phyloP scores from a whole-genome alignment of 305 asterid species.

The Nicotiana rustica region DNA sequence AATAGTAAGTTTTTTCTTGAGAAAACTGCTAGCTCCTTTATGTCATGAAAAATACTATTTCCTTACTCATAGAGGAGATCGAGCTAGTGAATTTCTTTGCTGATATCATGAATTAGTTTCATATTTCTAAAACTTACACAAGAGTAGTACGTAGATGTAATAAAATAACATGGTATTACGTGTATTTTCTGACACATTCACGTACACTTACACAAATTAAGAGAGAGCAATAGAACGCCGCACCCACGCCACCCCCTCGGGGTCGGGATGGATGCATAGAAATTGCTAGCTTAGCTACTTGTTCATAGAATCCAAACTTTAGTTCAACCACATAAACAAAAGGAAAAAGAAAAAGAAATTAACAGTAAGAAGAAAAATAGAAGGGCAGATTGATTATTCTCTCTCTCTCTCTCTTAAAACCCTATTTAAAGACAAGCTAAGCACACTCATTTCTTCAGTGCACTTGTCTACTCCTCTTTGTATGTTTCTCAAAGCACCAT shows the following conservation, averaged over 20 bases:
- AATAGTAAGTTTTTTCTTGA: not conserved
- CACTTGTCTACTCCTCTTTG: slow-evolving; percentile 43
- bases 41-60: not conserved
- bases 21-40: not conserved
- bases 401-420: slow-evolving; percentile 28
- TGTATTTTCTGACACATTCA: slow-evolving; percentile 34
- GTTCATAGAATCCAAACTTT: too few relatives aligned
- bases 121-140: not conserved
- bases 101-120: not conserved
- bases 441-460: slow-evolving; percentile 54
- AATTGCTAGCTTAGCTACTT: not conserved
- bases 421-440: slow-evolving; percentile 33
- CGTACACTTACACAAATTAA: not conserved
- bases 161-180: slow-evolving; percentile 34
- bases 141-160: not conserved
- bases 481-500: slow-evolving; percentile 8
- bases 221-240: not conserved
- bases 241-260: not conserved
- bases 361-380: not conserved
- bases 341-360: not conserved
- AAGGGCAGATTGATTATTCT: slow-evolving; percentile 12
- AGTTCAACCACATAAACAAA: not conserved
- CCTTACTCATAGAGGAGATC: not conserved
- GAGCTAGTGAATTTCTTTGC: not conserved
- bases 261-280: not conserved